phyloP scores from a whole-genome alignment of 805 yeast species.

The Sungouiella blattae region DNA sequence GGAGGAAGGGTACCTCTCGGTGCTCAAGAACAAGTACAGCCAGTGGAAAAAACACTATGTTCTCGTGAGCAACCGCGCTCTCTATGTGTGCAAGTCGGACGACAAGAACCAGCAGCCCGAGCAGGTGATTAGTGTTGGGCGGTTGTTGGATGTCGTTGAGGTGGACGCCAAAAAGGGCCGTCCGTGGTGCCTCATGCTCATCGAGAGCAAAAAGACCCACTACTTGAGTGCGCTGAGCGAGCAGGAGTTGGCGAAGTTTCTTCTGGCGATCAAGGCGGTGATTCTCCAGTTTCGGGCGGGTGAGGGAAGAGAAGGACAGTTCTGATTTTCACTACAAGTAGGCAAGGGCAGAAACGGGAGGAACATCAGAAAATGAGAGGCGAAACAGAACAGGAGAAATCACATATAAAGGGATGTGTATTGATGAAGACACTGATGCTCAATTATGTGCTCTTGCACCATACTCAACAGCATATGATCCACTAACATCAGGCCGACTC shows the following conservation, averaged over 20 bases:
- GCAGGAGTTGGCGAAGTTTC: conserved; percentile 47
- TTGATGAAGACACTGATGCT: too few species aligned
- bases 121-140: conserved; percentile 27
- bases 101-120: conserved; percentile 15
- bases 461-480: too few species aligned
- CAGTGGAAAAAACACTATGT: conserved; percentile 48
- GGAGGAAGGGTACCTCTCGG: conserved; percentile 38
- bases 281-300: conserved; percentile 16
- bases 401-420: too few species aligned
- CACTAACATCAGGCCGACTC: too few species aligned
- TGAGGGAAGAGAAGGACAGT: background rate
- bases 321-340: too few species aligned
- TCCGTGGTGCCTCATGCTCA: conserved; percentile 44
- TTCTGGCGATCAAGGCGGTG: conserved; percentile 42
- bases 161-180: conserved; percentile 44
- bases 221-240: conserved; percentile 44
- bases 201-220: conserved; percentile 43
- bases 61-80: conserved; percentile 37
- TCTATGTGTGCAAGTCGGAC: conserved; percentile 38
- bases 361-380: too few species aligned
- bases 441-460: too few species aligned
- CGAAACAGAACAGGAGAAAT: too few species aligned
- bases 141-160: conserved; percentile 47
- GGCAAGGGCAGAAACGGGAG: too few species aligned
- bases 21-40: conserved; percentile 40